Evolutionary conservation across 257 asterid species (phyloP).

Genomic region (Fraxinus excelsior): DNA sequence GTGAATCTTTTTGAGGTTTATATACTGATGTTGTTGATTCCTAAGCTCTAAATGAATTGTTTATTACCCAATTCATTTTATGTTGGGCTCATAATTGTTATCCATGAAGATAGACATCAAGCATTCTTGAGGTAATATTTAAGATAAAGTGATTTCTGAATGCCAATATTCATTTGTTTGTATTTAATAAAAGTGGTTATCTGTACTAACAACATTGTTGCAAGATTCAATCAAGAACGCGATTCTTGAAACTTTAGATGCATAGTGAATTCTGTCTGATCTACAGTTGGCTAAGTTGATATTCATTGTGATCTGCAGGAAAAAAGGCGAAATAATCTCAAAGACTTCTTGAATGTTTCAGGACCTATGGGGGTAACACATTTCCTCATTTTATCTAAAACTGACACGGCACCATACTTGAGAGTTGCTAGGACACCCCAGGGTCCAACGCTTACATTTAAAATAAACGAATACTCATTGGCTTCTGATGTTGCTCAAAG

Average conservation of each 20-base stretch:
- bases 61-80: not conserved
- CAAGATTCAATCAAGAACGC: not conserved
- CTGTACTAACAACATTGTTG: not conserved
- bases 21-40: not conserved
- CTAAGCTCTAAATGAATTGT: not conserved
- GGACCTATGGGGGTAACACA: constrained; percentile 96
- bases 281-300: constrained; percentile 3
- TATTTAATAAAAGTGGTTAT: not conserved
- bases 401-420: constrained; percentile 72
- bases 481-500: constrained; percentile 78
- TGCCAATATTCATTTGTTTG: not conserved
- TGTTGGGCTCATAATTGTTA: not conserved
- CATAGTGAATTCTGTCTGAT: not conserved
- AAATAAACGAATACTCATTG: constrained; percentile 73
- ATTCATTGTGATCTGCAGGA: constrained; percentile 50
- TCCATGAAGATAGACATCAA: not conserved
- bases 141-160: not conserved
- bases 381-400: constrained; percentile 82
- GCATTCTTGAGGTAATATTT: not conserved
- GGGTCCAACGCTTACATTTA: constrained; percentile 94
- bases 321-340: constrained; percentile 76
- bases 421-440: constrained; percentile 83
- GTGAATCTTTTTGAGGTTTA: not conserved
- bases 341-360: constrained; percentile 79
- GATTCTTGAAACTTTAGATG: not conserved